These are phyloP conservation scores for Chamaecyparis obtusa DNA, from an alignment of 75 land plant species.

Conservation along the genomic window DNA sequence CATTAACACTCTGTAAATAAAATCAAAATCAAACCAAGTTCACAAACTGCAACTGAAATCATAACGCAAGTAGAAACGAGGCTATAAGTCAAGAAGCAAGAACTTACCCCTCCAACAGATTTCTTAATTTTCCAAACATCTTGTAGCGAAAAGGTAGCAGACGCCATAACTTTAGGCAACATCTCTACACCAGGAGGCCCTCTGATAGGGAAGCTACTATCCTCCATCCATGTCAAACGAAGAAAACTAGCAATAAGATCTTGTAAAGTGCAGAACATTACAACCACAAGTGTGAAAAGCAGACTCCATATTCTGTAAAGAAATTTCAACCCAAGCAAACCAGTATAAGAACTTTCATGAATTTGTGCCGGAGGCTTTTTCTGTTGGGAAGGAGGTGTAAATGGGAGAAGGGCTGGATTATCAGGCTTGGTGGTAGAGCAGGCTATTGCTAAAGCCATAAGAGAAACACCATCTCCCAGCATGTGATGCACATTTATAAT, in stretches of 20 bases:
- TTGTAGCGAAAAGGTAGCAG: neutral
- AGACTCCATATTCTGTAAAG: neutral
- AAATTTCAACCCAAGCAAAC: neutral
- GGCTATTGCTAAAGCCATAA: neutral
- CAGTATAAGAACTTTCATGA: too few relatives aligned
- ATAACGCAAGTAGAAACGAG: too few relatives aligned
- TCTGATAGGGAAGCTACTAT: neutral
- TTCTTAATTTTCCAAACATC: neutral
- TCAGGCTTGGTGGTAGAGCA: neutral
- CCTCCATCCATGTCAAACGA: neutral
- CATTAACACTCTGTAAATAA: conserved; percentile 67
- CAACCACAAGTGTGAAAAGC: neutral
- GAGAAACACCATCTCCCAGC: neutral
- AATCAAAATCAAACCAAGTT: too few relatives aligned
- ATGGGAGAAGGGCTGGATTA: neutral
- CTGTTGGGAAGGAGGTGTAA: neutral
- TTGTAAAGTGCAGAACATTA: neutral
- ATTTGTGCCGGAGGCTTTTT: too few relatives aligned
- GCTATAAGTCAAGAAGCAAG: too few relatives aligned
- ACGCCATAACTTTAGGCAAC: neutral
- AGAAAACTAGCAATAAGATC: neutral
- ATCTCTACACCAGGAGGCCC: neutral
- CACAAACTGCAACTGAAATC: too few relatives aligned
- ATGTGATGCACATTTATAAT: neutral
- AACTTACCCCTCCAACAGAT: neutral